These are phyloP conservation scores for Phylloporus scabripes DNA, from an alignment of 768 basidiomycete genomes.

Conservation along the genomic window DNA sequence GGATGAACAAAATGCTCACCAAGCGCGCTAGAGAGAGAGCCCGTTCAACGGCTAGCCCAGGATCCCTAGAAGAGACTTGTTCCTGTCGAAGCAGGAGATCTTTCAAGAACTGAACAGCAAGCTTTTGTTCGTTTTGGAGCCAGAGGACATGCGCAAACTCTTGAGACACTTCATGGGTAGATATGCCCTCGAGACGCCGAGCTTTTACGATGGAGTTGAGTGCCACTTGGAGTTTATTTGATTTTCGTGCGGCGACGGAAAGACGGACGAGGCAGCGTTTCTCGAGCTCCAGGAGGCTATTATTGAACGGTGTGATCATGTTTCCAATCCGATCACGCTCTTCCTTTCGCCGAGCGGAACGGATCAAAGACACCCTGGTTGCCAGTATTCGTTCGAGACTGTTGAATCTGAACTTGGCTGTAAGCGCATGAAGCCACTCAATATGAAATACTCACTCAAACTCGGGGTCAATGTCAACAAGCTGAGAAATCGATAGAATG, in stretches of 20 bases:
- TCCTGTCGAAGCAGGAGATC: constrained; percentile 25
- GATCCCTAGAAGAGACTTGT: constrained; percentile 7
- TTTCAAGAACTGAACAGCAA: constrained; percentile 72
- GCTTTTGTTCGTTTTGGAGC: constrained; percentile 77
- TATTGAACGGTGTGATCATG: constrained; percentile 49
- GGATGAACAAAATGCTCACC: constrained; percentile 39
- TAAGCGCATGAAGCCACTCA: constrained; percentile 6
- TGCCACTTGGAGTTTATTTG: constrained; percentile 71
- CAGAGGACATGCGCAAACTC: constrained; percentile 92
- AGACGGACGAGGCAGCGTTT: constrained; percentile 65
- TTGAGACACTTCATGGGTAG: constrained; percentile 54
- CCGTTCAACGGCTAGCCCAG: constrained; percentile 21
- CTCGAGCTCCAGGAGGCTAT: constrained; percentile 53
- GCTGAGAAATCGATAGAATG: constrained; percentile 34
- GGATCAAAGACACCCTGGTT: constrained; percentile 76
- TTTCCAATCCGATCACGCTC: constrained; percentile 74
- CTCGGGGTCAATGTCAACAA: constrained; percentile 44
- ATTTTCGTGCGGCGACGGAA: constrained; percentile 63
- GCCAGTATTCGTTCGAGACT: constrained; percentile 75
- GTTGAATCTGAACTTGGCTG: constrained; percentile 49
- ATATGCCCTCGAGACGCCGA: constrained; percentile 47
- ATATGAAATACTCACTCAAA: constrained; percentile 56
- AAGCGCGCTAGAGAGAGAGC: constrained; percentile 56
- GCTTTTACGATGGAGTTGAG: constrained; percentile 80
- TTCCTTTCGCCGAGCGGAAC: constrained; percentile 63